phyloP scores from a whole-genome alignment of 495 filamentous ascomycete genomes.

The Amphirosellinia nigrospora region DNA sequence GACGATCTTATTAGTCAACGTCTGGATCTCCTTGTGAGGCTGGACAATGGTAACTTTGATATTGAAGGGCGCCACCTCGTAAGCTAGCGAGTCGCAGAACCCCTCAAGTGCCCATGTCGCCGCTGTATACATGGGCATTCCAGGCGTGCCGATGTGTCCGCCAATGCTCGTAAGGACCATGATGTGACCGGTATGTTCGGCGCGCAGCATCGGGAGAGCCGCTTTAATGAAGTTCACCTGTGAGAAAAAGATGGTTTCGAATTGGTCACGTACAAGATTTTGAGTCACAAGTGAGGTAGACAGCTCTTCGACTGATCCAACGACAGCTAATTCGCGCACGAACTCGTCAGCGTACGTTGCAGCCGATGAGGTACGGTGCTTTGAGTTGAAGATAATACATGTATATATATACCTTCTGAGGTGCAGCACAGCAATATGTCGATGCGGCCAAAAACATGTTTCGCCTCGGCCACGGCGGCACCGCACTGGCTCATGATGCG shows the following conservation, averaged over 20 bases:
- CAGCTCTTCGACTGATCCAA: conserved; percentile 93
- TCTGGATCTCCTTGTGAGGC: conserved; percentile 79
- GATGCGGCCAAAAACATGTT: conserved; percentile 80
- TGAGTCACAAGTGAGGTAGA: conserved; percentile 72
- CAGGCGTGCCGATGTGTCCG: conserved; percentile 90
- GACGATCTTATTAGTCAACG: conserved; percentile 84
- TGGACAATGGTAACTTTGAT: conserved; percentile 95
- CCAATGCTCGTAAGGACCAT: conserved; percentile 89
- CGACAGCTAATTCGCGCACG: conserved; percentile 63
- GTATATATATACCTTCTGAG: conserved; percentile 76
- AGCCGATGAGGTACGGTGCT: conserved; percentile 3
- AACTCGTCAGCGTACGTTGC: conserved; percentile 20
- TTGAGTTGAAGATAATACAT: conserved; percentile 12
- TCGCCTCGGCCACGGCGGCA: conserved; percentile 84
- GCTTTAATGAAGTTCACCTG: conserved; percentile 96
- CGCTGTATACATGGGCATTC: conserved; percentile 88
- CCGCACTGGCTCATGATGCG: conserved; percentile 68
- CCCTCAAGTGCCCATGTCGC: conserved; percentile 95
- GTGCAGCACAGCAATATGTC: conserved; percentile 90
- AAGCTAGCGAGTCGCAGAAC: conserved; percentile 96
- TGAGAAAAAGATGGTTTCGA: conserved; percentile 93
- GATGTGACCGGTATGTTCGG: conserved; percentile 82
- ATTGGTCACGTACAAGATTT: conserved; percentile 85
- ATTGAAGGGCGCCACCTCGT: conserved; percentile 97
- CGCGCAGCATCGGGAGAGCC: conserved; percentile 77